Evolutionary conservation across 345 rosid genomes (phyloP).

Genomic region (Populus davidiana): DNA sequence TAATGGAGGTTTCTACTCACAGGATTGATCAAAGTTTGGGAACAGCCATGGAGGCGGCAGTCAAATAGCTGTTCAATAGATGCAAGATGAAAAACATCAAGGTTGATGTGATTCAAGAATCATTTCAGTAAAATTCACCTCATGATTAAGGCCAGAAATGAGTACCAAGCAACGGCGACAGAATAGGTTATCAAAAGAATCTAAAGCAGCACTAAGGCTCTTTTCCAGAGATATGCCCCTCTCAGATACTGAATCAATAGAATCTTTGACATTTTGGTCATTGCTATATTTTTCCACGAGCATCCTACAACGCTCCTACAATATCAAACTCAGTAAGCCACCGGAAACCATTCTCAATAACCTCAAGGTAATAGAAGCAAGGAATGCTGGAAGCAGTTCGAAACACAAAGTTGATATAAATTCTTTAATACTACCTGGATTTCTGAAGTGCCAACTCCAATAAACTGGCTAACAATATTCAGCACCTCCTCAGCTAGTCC

Average conservation of each 20-base stretch:
- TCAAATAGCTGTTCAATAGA: conserved; percentile 74
- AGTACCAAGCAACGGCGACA: conserved; percentile 97
- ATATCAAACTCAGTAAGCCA: conserved; percentile 17
- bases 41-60: conserved; percentile 98
- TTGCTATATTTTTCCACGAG: conserved; percentile 54
- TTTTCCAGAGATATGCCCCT: conserved; percentile 64
- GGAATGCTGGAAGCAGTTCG: conserved; percentile 1
- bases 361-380: background rate
- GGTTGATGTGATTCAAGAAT: conserved; percentile 12
- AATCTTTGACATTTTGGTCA: conserved; percentile 39
- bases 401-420: conserved; percentile 2
- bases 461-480: conserved; percentile 58
- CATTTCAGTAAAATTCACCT: conserved; percentile 3
- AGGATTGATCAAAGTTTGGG: conserved; percentile 75
- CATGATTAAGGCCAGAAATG: conserved; percentile 13
- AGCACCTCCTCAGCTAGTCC: conserved; percentile 68
- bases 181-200: conserved; percentile 97
- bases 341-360: conserved; percentile 17
- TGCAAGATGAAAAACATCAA: conserved; percentile 24
- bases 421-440: conserved; percentile 51
- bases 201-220: conserved; percentile 85
- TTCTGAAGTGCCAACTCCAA: conserved; percentile 59
- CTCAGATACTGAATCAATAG: conserved; percentile 43
- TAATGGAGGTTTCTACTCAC: conserved; percentile 46
- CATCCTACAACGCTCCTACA: conserved; percentile 71